These are phyloP conservation scores for Mortierella sp. DNA, from an alignment of 371 early-diverging fungal species.

Conservation along the genomic window DNA sequence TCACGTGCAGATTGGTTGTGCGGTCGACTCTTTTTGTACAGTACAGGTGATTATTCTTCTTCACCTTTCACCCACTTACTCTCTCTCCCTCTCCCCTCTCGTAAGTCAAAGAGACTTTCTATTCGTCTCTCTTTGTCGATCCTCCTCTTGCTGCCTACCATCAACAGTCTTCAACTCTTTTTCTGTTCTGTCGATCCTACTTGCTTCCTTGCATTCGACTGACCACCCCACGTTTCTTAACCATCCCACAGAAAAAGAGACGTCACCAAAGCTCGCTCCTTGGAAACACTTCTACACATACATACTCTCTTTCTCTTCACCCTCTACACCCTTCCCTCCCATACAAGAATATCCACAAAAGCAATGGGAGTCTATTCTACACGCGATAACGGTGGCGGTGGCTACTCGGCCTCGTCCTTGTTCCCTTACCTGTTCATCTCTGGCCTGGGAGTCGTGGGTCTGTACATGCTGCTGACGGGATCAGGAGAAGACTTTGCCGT, in stretches of 20 bases:
- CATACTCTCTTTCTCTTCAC: neutral
- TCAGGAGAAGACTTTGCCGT: constrained; percentile 89
- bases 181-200: no score
- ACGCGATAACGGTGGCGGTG: constrained; percentile 21
- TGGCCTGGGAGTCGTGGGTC: constrained; percentile 62
- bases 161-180: no score
- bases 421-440: constrained; percentile 32
- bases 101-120: no score
- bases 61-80: no score
- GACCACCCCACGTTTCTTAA: neutral
- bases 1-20: no score
- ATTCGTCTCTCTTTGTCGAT: no score
- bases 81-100: no score
- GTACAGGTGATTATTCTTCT: no score
- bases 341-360: neutral
- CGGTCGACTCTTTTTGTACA: no score
- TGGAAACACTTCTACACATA: neutral
- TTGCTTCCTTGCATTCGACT: no score
- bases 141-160: no score
- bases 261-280: constrained; percentile 13
- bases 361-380: constrained; percentile 49
- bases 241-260: constrained; percentile 1
- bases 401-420: constrained; percentile 22
- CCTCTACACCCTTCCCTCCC: no score
- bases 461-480: constrained; percentile 90